Conservation (phyloP, 108 stramenopile species). For the Nannochloropsis granulata region DNA sequence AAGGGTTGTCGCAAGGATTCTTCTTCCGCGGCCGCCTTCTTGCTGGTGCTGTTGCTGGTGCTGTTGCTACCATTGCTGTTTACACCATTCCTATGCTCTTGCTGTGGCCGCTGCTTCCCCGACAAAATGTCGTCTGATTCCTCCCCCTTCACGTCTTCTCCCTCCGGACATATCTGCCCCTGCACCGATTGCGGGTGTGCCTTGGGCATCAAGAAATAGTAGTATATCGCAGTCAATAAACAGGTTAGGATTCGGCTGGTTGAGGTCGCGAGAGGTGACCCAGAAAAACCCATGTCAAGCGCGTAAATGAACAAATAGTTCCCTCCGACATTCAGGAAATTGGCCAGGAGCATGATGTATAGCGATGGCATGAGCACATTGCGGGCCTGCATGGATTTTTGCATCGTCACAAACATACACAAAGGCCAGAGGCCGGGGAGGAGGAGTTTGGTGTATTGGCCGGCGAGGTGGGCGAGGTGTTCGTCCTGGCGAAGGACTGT, state of each 20-base stretch:
- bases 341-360: background rate
- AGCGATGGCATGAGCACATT: background rate
- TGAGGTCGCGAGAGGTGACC: background rate
- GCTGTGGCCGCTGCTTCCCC: background rate
- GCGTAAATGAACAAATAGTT: background rate
- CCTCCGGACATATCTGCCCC: background rate
- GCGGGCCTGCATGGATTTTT: background rate
- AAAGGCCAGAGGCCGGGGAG: background rate
- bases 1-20: background rate
- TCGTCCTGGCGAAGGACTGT: background rate
- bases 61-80: background rate
- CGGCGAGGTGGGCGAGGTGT: background rate
- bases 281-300: background rate
- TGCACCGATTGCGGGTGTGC: background rate
- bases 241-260: background rate
- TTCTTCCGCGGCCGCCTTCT: background rate
- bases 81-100: background rate
- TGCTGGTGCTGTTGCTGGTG: no score
- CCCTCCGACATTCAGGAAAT: background rate
- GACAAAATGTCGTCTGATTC: background rate
- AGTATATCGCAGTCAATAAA: background rate
- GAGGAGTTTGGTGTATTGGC: background rate
- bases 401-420: background rate
- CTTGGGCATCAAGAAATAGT: background rate
- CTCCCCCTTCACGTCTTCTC: background rate